Conservation (phyloP, 2,329 filamentous ascomycete species). For the Pseudovirgaria hyperparasitica region DNA sequence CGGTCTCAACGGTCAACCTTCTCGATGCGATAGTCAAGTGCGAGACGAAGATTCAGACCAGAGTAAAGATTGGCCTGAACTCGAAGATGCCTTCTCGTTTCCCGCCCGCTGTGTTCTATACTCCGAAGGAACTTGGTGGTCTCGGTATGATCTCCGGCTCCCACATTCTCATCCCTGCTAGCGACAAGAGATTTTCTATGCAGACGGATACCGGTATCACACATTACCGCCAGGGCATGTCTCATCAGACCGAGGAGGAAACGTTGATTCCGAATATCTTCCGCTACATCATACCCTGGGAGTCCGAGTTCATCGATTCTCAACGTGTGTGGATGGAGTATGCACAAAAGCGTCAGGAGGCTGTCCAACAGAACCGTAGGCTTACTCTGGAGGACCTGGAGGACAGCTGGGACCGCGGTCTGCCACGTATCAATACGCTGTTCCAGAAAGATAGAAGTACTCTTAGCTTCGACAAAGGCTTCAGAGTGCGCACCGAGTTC, state of each 20-base stretch:
- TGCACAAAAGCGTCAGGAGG: constrained; percentile 92
- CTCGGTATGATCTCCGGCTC: constrained; percentile 98
- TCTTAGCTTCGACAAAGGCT: constrained; percentile 95
- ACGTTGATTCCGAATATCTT: constrained; percentile 98
- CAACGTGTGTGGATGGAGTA: constrained; percentile 99
- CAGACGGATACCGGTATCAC: constrained; percentile 96
- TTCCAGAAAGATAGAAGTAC: constrained; percentile 99
- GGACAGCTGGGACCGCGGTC: constrained; percentile 94
- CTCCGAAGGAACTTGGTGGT: constrained; percentile 92
- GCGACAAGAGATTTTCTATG: constrained; percentile 96
- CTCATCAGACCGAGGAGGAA: constrained; percentile 93
- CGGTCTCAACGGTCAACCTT: constrained; percentile 85
- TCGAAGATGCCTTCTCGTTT: constrained; percentile 99
- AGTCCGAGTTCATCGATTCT: constrained; percentile 97
- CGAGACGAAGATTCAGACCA: constrained; percentile 97
- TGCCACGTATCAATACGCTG: constrained; percentile 94
- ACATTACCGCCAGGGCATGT: constrained; percentile 95
- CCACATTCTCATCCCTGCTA: constrained; percentile 92
- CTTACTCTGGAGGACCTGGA: constrained; percentile 92
- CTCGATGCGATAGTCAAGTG: constrained; percentile 98
- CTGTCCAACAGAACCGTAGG: constrained; percentile 91
- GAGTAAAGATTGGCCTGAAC: constrained; percentile 96
- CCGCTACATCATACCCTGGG: constrained; percentile 98
- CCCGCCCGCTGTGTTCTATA: constrained; percentile 96
- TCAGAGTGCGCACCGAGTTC: constrained; percentile 89